Evolutionary conservation across 768 basidiomycete species (phyloP).

Genomic region (Termitomyces sp.): DNA sequence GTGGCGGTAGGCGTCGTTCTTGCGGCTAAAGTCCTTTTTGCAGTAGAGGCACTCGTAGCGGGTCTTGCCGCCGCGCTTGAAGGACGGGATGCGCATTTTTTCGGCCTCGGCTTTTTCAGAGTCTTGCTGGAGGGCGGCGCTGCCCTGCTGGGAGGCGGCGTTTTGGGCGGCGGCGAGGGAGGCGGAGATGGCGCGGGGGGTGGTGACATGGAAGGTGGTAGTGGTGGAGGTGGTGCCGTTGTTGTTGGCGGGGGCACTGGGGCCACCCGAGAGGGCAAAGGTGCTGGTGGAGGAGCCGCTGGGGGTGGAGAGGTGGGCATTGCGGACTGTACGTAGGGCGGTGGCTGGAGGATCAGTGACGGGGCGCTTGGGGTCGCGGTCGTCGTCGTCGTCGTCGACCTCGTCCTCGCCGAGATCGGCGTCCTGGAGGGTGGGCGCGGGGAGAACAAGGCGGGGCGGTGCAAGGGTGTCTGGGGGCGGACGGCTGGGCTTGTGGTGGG

Average conservation of each 20-base stretch:
- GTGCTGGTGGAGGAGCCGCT: slow-evolving; percentile 5
- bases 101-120: neutral
- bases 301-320: neutral
- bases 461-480: neutral
- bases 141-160: neutral
- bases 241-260: slow-evolving; percentile 1
- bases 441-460: neutral
- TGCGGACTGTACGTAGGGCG: neutral
- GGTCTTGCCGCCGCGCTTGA: slow-evolving; percentile 12
- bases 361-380: neutral
- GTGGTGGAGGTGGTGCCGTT: slow-evolving; percentile 7
- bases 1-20: slow-evolving; percentile 13
- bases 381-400: slow-evolving; percentile 1
- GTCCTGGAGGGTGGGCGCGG: neutral
- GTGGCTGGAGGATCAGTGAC: fast-evolving
- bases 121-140: neutral
- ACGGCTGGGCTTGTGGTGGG: neutral
- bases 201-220: slow-evolving; percentile 7
- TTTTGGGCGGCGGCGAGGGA: slow-evolving; percentile 2
- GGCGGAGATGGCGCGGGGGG: slow-evolving; percentile 2
- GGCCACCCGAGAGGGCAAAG: neutral
- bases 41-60: slow-evolving; percentile 11
- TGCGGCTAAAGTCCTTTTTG: slow-evolving; percentile 8
- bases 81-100: slow-evolving; percentile 11
- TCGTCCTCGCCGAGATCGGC: slow-evolving; percentile 1